Percentiles rank a stretch among this genome's conserved stretches.
Evolutionary conservation across 192 early-diverging fungal genomes (phyloP).

Genomic region (Linnemannia hyalina): DNA sequence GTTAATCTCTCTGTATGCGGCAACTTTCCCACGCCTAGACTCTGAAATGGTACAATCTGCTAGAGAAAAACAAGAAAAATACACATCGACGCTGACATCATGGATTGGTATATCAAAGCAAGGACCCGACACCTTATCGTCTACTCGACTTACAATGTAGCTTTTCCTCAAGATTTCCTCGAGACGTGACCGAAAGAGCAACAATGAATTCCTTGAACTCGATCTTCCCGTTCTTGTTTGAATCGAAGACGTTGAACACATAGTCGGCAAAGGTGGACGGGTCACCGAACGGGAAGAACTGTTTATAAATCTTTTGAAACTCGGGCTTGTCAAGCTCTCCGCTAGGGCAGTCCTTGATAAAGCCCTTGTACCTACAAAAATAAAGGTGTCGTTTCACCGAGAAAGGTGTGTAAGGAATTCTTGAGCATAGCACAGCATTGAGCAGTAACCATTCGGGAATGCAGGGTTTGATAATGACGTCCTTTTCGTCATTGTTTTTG

Average conservation of each 20-base stretch:
- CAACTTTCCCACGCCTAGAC: background rate
- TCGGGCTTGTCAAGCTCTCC: slow-evolving; percentile 87
- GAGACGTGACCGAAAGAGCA: slow-evolving; percentile 87
- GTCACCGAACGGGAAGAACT: slow-evolving; percentile 98
- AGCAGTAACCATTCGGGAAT: background rate
- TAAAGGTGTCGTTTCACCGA: background rate
- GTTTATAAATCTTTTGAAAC: slow-evolving; percentile 95
- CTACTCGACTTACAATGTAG: slow-evolving; percentile 73
- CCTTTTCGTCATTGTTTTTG: background rate
- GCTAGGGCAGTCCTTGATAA: slow-evolving; percentile 91
- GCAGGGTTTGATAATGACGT: background rate
- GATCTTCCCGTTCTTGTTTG: slow-evolving; percentile 89
- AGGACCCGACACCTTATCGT: background rate
- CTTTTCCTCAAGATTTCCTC: slow-evolving; percentile 88
- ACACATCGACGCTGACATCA: background rate
- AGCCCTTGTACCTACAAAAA: slow-evolving; percentile 86
- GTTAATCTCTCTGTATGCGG: background rate
- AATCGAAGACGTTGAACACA: slow-evolving; percentile 94
- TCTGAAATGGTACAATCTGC: background rate
- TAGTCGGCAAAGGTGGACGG: slow-evolving; percentile 89
- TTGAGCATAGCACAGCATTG: background rate
- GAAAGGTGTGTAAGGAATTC: background rate
- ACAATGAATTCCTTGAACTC: slow-evolving; percentile 94
- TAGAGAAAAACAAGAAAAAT: background rate
- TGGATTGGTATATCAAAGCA: background rate